Base-by-base conservation (phyloP, 495 filamentous ascomycete species). In the Pyronema omphalodes region DNA sequence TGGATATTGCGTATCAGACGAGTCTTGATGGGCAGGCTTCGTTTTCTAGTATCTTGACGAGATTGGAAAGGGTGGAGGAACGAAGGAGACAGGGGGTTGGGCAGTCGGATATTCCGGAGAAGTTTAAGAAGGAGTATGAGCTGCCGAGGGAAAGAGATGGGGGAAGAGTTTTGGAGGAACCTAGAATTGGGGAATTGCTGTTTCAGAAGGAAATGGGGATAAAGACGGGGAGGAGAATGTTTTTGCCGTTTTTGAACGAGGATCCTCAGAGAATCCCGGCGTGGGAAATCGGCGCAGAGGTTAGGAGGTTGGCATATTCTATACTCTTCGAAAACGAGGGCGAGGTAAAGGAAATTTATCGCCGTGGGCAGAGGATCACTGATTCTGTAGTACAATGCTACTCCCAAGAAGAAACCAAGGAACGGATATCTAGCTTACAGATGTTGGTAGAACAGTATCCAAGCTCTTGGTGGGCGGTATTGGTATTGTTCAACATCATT, bases 171-270 rank as follows among this genome's bases (percentile, higher is more conserved):
- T 11, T 56, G 11, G 6, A 55, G 1, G 60, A 63, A 1, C 60
- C 60, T 6, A 23, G 56, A n/a, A 62, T 63, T 33, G 56, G 55
- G 0, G 60, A 63, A 41, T 48, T 59, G 9, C 7, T 62, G 9
- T 51, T 37, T 4, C 54, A 54, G 12, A 18, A 33, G 33, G 12
- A 23, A 33, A 36, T 6, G 39, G 52, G 40, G 15, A 9, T 12
- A 17, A 3, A 12, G 3, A 52, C 2, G 5, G 44, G 41, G 8
- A 52, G 35, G 50, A 55, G 34, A 0, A 61, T 65, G 58, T 65
- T 56, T 39, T 35, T 65, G 23, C 62, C 62, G 9, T 57, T 58
- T 18, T 15, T 65, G 11, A 62, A 58, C 54, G 62, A 65, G 18
- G 62, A 65, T 17, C 52, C 62, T 0, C 62, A 41, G 6, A 48